Conservation (phyloP, 495 filamentous ascomycete species). For the Friedmanniomyces endolithicus region DNA sequence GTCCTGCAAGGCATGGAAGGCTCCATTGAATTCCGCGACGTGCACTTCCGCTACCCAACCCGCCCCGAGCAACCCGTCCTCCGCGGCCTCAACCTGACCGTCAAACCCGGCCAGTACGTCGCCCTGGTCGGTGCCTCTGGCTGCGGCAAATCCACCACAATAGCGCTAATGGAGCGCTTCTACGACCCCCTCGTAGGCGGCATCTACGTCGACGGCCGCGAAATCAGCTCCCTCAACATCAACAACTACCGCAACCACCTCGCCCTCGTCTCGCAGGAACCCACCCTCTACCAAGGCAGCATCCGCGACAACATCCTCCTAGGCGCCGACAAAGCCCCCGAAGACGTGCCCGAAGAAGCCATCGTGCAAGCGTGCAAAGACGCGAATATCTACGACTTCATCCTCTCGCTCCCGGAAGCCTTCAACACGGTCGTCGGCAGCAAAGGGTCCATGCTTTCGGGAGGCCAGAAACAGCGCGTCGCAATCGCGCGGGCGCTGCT, state of each 20-base stretch:
- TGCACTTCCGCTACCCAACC: constrained; percentile 53
- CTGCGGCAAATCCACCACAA: constrained; percentile 50
- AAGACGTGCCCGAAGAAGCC: constrained; percentile 53
- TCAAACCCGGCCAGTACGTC: constrained; percentile 45
- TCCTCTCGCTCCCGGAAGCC: constrained; percentile 47
- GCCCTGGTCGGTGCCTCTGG: constrained; percentile 51
- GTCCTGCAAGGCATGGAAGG: constrained; percentile 47
- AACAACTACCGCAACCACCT: constrained; percentile 65
- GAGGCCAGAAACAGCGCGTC: constrained; percentile 32
- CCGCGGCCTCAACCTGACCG: constrained; percentile 36
- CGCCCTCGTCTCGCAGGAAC: constrained; percentile 75
- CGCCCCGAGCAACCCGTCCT: constrained; percentile 47
- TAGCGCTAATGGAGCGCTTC: constrained; percentile 47
- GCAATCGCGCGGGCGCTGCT: constrained; percentile 39
- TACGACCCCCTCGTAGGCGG: constrained; percentile 63
- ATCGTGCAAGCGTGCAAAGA: constrained; percentile 68
- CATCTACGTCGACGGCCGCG: constrained; percentile 59
- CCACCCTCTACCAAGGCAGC: constrained; percentile 74
- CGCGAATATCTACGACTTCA: constrained; percentile 89
- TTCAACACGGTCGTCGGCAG: constrained; percentile 31
- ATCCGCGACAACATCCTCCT: constrained; percentile 74
- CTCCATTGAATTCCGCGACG: constrained; percentile 35
- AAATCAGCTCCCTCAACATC: constrained; percentile 62
- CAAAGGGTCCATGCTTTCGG: constrained; percentile 31
- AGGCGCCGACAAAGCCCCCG: constrained; percentile 40